phyloP scores from a whole-genome alignment of 73 alveolate genomes.

The Paramecium primaurelia region DNA sequence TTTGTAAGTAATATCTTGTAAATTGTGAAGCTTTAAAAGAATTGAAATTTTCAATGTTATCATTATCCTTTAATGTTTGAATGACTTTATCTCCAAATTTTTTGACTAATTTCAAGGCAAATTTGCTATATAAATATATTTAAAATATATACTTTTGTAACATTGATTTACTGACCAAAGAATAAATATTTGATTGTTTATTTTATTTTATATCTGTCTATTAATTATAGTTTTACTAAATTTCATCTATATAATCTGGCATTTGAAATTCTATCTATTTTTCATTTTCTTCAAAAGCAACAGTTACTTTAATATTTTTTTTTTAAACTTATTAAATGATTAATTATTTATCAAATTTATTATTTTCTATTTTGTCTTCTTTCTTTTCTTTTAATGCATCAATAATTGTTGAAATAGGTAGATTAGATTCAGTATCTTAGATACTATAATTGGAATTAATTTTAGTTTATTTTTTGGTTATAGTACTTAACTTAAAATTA shows the following conservation, averaged over 20 bases:
- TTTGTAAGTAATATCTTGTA: background rate
- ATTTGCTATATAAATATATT: background rate
- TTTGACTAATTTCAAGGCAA: background rate
- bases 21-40: background rate
- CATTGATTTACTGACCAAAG: constrained; percentile 9
- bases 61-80: background rate
- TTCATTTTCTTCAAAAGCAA: background rate
- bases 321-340: background rate
- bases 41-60: background rate
- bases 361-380: background rate
- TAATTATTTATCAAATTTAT: background rate
- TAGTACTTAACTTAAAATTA: background rate
- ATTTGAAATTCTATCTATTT: background rate
- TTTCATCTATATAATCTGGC: background rate
- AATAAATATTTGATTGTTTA: background rate
- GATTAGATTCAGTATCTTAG: background rate
- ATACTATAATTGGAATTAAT: background rate
- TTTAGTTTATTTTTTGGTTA: background rate
- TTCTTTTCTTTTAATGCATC: background rate
- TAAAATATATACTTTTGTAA: background rate
- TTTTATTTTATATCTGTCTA: background rate
- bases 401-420: background rate
- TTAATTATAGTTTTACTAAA: background rate
- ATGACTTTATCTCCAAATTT: background rate
- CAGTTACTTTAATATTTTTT: background rate